A percentile compares a stretch with the other conserved stretches of the same genome.
These are phyloP conservation scores for Madurella fahalii DNA, from an alignment of 2,329 filamentous ascomycete genomes.

Conservation along the genomic window DNA sequence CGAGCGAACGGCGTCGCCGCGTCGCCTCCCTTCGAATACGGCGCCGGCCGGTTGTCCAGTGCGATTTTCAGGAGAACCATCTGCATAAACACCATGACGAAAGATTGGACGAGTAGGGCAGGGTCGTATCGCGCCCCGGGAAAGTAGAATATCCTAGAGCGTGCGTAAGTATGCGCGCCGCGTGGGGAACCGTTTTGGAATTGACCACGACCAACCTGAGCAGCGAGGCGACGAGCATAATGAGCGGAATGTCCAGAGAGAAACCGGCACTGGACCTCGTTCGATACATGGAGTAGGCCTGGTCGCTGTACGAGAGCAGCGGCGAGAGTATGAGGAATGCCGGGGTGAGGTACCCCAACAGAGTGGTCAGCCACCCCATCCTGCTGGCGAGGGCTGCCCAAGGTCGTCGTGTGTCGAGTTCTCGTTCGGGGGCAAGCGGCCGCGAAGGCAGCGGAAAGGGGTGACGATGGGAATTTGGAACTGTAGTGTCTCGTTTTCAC, in stretches of 20 bases:
- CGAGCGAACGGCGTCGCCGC: constrained; percentile 60
- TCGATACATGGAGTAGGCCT: constrained; percentile 61
- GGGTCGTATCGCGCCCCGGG: constrained; percentile 62
- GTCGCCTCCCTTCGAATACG: constrained; percentile 58
- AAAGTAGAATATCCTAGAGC: constrained; percentile 62
- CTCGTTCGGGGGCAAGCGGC: not conserved
- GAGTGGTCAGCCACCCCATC: constrained; percentile 43
- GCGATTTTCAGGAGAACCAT: constrained; percentile 62
- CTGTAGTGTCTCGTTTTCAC: not conserved
- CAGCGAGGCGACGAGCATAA: constrained; percentile 67
- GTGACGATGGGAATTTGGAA: not conserved
- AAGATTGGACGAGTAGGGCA: constrained; percentile 59
- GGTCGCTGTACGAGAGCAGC: constrained; percentile 62
- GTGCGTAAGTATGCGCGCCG: constrained; percentile 9
- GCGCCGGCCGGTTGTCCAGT: constrained; percentile 61
- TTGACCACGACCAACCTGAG: constrained; percentile 46
- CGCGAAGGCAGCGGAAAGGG: not conserved
- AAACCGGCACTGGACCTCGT: constrained; percentile 63
- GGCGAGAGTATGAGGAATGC: constrained; percentile 61
- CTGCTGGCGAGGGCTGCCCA: not conserved
- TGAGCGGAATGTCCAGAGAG: constrained; percentile 66
- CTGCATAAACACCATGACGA: constrained; percentile 64
- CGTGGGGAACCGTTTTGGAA: not conserved
- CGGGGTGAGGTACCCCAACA: constrained; percentile 57
- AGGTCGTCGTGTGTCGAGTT: not conserved